Percentiles rank a stretch among this genome's conserved stretches.
Conservation (phyloP, 306 rosid genomes). For the Acmispon strigosus region DNA sequence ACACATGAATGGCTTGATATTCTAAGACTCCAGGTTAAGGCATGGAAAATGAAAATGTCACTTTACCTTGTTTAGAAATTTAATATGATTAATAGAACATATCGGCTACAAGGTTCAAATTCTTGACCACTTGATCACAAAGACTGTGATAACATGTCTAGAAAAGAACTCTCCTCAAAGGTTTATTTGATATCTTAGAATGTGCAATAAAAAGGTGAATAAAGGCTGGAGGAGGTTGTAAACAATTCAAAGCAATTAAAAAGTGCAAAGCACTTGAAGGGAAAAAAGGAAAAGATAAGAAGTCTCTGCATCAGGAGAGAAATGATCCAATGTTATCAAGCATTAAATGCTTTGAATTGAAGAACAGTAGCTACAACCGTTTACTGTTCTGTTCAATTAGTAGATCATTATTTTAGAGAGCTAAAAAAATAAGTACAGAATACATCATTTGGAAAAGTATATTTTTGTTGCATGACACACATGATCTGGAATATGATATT, state of each 20-base stretch:
- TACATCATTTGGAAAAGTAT: background rate
- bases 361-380: background rate
- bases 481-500: background rate
- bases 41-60: background rate
- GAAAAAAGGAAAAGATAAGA: background rate
- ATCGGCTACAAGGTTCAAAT: background rate
- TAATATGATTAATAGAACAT: too few relatives aligned
- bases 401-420: background rate
- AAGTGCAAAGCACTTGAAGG: background rate
- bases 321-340: background rate
- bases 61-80: background rate
- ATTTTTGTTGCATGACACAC: background rate
- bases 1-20: background rate
- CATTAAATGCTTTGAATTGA: background rate
- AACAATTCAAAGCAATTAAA: background rate
- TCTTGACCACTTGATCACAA: background rate
- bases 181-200: background rate
- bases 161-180: background rate
- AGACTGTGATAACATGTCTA: too few relatives aligned
- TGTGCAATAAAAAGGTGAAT: background rate
- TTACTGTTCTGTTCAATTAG: background rate
- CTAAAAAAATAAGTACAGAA: background rate
- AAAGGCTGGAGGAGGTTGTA: background rate
- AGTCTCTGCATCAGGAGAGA: background rate
- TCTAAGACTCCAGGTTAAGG: background rate